Percentiles rank a stretch among this genome's conserved stretches.
Evolutionary conservation across 768 basidiomycete species (phyloP).

Genomic region (Brasilioporus rufonigricans): DNA sequence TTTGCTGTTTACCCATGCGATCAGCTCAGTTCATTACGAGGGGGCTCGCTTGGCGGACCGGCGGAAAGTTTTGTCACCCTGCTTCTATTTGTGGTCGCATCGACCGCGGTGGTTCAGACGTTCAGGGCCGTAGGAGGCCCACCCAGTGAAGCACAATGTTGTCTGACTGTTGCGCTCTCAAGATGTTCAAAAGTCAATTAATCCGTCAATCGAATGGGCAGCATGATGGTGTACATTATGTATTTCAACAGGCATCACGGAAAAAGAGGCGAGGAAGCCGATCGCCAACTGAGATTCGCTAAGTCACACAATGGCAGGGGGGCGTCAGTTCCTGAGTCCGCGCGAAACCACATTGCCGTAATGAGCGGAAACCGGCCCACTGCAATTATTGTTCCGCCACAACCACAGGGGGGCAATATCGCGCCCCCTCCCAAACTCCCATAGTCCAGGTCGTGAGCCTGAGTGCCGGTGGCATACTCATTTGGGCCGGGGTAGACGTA

Average conservation of each 20-base stretch:
- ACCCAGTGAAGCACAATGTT: background rate
- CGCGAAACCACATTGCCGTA: constrained; percentile 26
- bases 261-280: constrained; percentile 9
- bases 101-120: constrained; percentile 3
- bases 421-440: constrained; percentile 6
- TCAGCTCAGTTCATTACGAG: constrained; percentile 23
- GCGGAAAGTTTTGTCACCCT: constrained; percentile 12
- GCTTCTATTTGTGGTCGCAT: constrained; percentile 14
- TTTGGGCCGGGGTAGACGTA: constrained; percentile 17
- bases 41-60: constrained; percentile 16
- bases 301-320: background rate
- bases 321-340: constrained; percentile 20
- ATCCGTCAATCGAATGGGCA: background rate
- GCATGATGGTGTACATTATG: constrained; percentile 10
- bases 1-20: constrained; percentile 14
- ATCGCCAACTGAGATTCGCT: constrained; percentile 26
- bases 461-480: background rate
- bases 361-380: constrained; percentile 17
- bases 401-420: constrained; percentile 6
- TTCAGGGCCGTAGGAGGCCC: constrained; percentile 4
- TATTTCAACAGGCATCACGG: constrained; percentile 5
- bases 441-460: background rate
- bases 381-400: constrained; percentile 12
- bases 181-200: background rate
- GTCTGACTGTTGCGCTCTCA: background rate